Base-by-base conservation (phyloP, 805 yeast species). In the Myxozyma sirexii region DNA sequence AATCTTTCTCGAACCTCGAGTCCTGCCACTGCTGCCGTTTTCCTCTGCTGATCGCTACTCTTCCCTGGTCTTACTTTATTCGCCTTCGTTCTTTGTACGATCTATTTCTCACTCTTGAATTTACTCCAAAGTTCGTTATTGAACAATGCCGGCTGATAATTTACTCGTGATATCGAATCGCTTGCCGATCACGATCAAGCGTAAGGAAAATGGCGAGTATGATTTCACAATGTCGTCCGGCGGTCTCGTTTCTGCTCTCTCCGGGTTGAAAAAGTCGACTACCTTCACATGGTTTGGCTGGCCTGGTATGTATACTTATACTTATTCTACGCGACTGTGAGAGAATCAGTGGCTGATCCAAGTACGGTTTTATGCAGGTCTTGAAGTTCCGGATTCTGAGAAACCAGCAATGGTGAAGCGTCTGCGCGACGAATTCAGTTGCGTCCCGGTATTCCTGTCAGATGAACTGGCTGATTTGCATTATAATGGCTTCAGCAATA, bases 261-360 rank as follows among this genome's bases (percentile, higher is more conserved):
- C 92, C 70, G 98, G 98, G 0, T 77, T 94, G 55, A 90, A 90
- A 73, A 88, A 88, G 70, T 76, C 86, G 2, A 84, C 90, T 8
- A 86, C 87, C 50, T 91, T 91, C 75, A 94, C 91, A 72, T 94
- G 99, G 99, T 85, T 89, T 69, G 99, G 99, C 15, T 94, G 99
- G 99, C 97, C 98, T 1, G 96, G 93, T 10, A 59, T 60, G 48
- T 19, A 6, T 15, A 23, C 29, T 7, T 12, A n/a, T n/a, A n/a
- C n/a, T n/a, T 44, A 6, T 15, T 27, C 17, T 21, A 4, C 17
- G 19, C 15, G 27, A 39, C 23, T 5, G 6, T 7, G 42, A 4
- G 48, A 26, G n/a, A 23, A 33, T 12, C 33, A n/a, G n/a, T n/a
- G 5, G 24, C 27, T 12, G 31, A 23, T 43, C 10, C n/a, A n/a